phyloP scores from a whole-genome alignment of 768 basidiomycete species.

The Mycena galericulata region DNA sequence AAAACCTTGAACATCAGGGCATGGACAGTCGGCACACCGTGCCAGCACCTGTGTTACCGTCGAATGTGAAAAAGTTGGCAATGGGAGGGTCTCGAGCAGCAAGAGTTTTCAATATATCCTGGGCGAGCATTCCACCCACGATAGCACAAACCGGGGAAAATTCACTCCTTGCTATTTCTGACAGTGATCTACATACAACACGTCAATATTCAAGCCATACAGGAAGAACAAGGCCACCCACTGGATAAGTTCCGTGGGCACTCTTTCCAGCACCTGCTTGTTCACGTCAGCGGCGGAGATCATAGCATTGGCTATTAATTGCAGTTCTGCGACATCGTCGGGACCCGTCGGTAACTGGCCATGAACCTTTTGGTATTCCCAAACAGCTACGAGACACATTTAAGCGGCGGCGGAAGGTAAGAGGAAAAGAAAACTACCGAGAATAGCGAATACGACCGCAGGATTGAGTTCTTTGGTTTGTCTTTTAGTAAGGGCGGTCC shows the following conservation, averaged over 20 bases:
- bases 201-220: constrained; percentile 20
- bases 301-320: constrained; percentile 71
- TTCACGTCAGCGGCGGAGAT: constrained; percentile 76
- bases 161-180: constrained; percentile 80
- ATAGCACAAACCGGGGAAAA: constrained; percentile 96
- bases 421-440: constrained; percentile 61
- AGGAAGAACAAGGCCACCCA: constrained; percentile 49
- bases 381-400: constrained; percentile 66
- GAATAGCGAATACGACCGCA: constrained; percentile 72
- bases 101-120: constrained; percentile 93
- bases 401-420: not conserved
- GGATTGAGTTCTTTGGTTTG: constrained; percentile 91
- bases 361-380: constrained; percentile 82
- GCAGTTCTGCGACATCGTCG: constrained; percentile 65
- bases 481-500: constrained; percentile 75
- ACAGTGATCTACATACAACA: constrained; percentile 71
- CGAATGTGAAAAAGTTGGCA: constrained; percentile 91
- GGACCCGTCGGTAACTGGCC: constrained; percentile 67
- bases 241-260: constrained; percentile 74
- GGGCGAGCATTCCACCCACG: constrained; percentile 93
- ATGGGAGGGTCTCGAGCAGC: constrained; percentile 93
- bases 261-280: constrained; percentile 67
- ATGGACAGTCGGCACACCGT: constrained; percentile 71
- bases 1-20: constrained; percentile 44
- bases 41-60: constrained; percentile 83